Conservation (phyloP, 441 rosid genomes). For the Pelargonium hybrid region DNA sequence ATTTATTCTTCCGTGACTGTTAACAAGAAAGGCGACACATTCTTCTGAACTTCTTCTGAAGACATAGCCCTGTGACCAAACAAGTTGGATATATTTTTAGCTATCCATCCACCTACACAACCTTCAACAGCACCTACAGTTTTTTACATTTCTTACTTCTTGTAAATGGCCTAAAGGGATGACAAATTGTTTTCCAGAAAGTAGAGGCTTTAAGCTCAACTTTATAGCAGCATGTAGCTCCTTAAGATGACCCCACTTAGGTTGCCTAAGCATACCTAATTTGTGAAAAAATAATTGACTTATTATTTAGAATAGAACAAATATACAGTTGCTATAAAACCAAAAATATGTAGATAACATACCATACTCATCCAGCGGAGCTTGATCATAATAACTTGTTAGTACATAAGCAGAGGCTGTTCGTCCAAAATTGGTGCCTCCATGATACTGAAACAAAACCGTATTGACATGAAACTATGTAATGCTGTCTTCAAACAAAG, state of each 20-base stretch:
- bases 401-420: constrained; percentile 44
- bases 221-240: constrained; percentile 59
- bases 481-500: too few species aligned
- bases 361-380: constrained; percentile 89
- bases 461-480: background rate
- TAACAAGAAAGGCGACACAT: constrained; percentile 72
- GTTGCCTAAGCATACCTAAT: constrained; percentile 58
- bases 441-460: constrained; percentile 55
- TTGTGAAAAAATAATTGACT: constrained; percentile 5
- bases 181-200: constrained; percentile 30
- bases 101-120: too few species aligned
- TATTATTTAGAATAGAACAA: background rate
- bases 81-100: background rate
- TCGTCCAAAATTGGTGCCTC: constrained; percentile 88
- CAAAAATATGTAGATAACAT: constrained; percentile 14
- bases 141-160: constrained; percentile 30
- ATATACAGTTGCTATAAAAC: background rate
- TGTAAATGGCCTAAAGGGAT: constrained; percentile 39
- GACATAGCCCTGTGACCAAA: constrained; percentile 44
- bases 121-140: background rate
- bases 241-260: constrained; percentile 77
- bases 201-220: constrained; percentile 45
- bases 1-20: constrained; percentile 24
- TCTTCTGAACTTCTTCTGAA: constrained; percentile 35
- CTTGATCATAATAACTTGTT: constrained; percentile 73